phyloP scores from a whole-genome alignment of 1,284 basidiomycete species.

The Cutaneotrichosporon dermatis region DNA sequence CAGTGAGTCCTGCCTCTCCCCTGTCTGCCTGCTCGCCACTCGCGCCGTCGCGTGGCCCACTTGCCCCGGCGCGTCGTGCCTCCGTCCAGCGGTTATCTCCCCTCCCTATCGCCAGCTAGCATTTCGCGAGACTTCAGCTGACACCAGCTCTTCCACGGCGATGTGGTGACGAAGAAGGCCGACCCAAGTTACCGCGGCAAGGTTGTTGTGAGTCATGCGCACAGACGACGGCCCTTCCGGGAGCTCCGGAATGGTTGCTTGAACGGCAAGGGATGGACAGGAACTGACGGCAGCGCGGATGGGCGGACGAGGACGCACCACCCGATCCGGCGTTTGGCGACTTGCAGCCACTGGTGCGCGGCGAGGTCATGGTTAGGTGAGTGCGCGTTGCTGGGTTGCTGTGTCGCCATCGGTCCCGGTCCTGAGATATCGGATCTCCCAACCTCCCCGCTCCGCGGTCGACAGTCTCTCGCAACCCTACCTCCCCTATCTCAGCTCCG shows the following conservation, averaged over 20 bases:
- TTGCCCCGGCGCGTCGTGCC: too few species aligned
- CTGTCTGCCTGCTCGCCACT: too few species aligned
- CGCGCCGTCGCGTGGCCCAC: too few species aligned
- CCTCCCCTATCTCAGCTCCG: neutral
- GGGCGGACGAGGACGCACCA: constrained; percentile 40
- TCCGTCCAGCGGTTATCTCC: too few species aligned
- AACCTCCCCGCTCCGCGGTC: too few species aligned
- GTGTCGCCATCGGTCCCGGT: too few species aligned
- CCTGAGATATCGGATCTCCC: too few species aligned
- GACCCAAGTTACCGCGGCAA: constrained; percentile 29
- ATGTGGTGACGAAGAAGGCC: constrained; percentile 26
- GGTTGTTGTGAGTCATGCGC: constrained; percentile 30
- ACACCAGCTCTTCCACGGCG: constrained; percentile 32
- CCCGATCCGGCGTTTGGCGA: constrained; percentile 55
- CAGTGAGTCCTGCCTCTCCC: constrained; percentile 19
- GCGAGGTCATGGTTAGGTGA: constrained; percentile 58
- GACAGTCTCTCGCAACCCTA: too few species aligned
- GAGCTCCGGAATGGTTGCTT: too few species aligned
- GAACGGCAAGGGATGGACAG: too few species aligned
- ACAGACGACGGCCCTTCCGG: neutral
- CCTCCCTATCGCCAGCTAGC: too few species aligned
- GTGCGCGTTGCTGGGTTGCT: neutral
- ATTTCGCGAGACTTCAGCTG: neutral
- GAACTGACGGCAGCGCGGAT: constrained; percentile 31
- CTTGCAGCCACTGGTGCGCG: constrained; percentile 69